Evolutionary conservation across 2,329 filamentous ascomycete genomes (phyloP).

Genomic region (Fusarium chaquense): DNA sequence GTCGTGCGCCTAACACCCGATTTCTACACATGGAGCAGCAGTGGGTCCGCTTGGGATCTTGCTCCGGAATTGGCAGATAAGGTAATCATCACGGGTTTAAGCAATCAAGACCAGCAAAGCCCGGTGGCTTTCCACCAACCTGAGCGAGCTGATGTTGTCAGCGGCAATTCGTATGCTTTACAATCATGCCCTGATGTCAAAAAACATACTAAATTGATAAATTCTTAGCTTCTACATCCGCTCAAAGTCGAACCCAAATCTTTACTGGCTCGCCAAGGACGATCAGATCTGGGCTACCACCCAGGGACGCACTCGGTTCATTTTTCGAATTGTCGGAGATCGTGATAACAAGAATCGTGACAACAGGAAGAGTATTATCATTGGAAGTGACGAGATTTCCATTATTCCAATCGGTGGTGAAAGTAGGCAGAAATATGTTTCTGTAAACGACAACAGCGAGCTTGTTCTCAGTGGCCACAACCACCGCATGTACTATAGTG

Average conservation of each 20-base stretch:
- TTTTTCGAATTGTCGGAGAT: background rate
- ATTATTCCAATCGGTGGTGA: background rate
- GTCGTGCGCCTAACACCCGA: background rate
- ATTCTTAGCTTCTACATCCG: background rate
- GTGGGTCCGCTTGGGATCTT: background rate
- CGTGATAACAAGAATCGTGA: background rate
- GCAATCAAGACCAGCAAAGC: background rate
- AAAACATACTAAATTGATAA: background rate
- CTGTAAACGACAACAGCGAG: background rate
- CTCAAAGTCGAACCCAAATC: background rate
- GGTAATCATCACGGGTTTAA: background rate
- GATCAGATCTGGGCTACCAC: background rate
- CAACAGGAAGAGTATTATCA: background rate
- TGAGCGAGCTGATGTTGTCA: background rate
- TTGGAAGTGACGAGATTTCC: background rate
- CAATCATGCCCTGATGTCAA: background rate
- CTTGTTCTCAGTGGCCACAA: background rate
- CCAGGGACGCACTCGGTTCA: background rate
- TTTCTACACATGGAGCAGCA: background rate
- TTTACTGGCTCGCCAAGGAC: background rate
- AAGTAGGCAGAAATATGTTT: background rate
- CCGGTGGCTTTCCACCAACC: background rate
- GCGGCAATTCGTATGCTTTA: background rate
- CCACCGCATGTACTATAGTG: background rate
- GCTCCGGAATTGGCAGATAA: background rate